Evolutionary conservation across 805 yeast species (phyloP), one percentile per base, ranked within the genome.

Genomic region (Metschnikowia lunata): DNA sequence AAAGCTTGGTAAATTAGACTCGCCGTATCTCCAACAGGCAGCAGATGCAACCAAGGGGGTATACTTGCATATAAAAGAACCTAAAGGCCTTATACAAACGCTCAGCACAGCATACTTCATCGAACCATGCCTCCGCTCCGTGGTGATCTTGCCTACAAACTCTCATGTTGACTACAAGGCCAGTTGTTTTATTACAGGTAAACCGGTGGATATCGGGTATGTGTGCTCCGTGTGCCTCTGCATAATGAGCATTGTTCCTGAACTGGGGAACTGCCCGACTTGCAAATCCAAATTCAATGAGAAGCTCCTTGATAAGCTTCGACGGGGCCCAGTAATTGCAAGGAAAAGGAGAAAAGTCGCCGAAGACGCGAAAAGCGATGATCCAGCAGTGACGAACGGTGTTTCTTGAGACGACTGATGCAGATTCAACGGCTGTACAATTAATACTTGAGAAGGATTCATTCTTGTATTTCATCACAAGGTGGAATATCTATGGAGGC

Each of bases 191-290:
- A 67, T 88, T 30, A 88, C 97, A 0, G 90, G 91, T n/a, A 79
- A 82, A 55, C 83, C 90, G 4, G 91, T 93, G 9, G 97, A 93
- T 54, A 76, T 91, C 34, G 99, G 98, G 0, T 90, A 79, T 56
- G 97, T 93, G 6, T 93, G 99, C 63, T 83, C 95, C 18, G 97
- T 93, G 26, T 93, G 99, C 61, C 67, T 91, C 14, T 90, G 97
- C 59, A 86, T 71, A 13, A 67, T 84, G 63, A 84, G 91, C 52
- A 55, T 75, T 30, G 74, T 85, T 1, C 97, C 97, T 0, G 75
- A 72, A 0, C 71, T 72, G 35, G 78, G 77, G 37, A 70, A 63
- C 47, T 93, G 99, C 60, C 96, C 97, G 0, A 87, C 93, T 7
- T 91, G 99, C 63, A 85, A 77, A 46, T 82, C 95, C 5, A 70